Base-by-base conservation (phyloP, 768 basidiomycete genomes). In the Hygrocybe punicea region DNA sequence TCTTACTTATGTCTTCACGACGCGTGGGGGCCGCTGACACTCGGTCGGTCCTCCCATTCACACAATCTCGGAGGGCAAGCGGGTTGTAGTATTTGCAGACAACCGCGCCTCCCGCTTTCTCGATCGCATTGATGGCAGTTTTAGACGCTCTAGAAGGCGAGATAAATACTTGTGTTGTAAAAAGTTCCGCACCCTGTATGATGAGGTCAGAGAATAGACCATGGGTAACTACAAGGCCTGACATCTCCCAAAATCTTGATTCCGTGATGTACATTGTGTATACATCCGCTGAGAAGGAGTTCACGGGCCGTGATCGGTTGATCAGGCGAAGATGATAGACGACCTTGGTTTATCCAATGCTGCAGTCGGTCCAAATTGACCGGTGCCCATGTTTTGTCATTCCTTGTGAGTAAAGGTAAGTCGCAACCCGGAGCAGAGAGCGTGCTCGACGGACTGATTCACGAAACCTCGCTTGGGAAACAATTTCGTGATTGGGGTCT, bases 381-480 rank as follows among this genome's bases (percentile, higher is more conserved):
- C 2, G 91, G 86, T 4, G 91, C 89, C 74, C 84, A 95, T 5
- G 75, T 83, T 67, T 86, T 88, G 50, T 76, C 80, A 59, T 84
- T 89, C 55, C 94, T 97, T 63, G 6, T 3, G 35, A 52, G 11
- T 25, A 40, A 2, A 29, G 29, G 40, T 34, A 25, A 34, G 50
- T 24, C 40, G 50, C 48, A 54, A 42, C 17, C 33, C 24, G 24
- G 53, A 17, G 17, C 1, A 19, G 19, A 39, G 57, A 24, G 51
- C 17, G 25, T 17, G 21, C 13, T 16, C n/a, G 23, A 81, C 91
- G 65, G 63, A 97, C 96, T 84, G 83, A 73, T 97, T 98, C 57
- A 87, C 83, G 71, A 98, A 98, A 46, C 97, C 97, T 47, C 84
- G 82, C 77, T 99, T 99, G 5, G 97, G 97, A 67, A 95, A 90